Conservation (phyloP, 1,284 basidiomycete genomes). For the Ceratobasidium sp. region DNA sequence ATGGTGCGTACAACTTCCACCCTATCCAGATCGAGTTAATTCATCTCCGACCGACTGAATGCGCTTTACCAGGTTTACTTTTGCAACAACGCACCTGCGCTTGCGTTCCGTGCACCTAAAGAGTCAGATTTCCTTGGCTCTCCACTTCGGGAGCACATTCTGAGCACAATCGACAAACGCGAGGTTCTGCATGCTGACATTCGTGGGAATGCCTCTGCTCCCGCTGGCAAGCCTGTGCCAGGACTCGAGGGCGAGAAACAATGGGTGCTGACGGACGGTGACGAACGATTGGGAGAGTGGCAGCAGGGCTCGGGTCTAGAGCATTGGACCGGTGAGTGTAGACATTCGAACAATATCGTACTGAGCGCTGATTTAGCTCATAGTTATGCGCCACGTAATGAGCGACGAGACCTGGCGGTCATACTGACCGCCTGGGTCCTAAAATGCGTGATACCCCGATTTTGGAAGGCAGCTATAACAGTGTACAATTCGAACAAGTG, state of each 20-base stretch:
- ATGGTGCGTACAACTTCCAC: conserved; percentile 62
- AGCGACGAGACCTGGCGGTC: conserved; percentile 47
- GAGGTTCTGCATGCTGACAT: conserved; percentile 67
- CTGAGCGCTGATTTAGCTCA: conserved; percentile 31
- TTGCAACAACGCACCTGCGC: conserved; percentile 70
- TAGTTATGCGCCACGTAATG: conserved; percentile 55
- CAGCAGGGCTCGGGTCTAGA: conserved; percentile 68
- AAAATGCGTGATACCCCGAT: not conserved
- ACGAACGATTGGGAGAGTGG: conserved; percentile 69
- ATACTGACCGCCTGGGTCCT: conserved; percentile 44
- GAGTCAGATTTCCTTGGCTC: conserved; percentile 72
- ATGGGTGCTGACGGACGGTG: conserved; percentile 67
- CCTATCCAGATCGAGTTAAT: conserved; percentile 1
- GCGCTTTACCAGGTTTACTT: conserved; percentile 72
- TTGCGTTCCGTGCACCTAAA: conserved; percentile 71
- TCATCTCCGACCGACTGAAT: conserved; percentile 10
- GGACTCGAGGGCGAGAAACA: conserved; percentile 55
- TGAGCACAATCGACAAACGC: conserved; percentile 57
- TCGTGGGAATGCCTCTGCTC: conserved; percentile 51
- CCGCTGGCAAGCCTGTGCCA: conserved; percentile 46
- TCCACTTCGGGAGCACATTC: conserved; percentile 66
- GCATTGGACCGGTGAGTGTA: conserved; percentile 78
- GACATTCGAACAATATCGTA: not conserved
- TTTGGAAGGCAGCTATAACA: not conserved
- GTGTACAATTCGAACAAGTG: not conserved